These are phyloP conservation scores for Chaetomium fimeti DNA, from an alignment of 495 filamentous ascomycete genomes.

Conservation along the genomic window DNA sequence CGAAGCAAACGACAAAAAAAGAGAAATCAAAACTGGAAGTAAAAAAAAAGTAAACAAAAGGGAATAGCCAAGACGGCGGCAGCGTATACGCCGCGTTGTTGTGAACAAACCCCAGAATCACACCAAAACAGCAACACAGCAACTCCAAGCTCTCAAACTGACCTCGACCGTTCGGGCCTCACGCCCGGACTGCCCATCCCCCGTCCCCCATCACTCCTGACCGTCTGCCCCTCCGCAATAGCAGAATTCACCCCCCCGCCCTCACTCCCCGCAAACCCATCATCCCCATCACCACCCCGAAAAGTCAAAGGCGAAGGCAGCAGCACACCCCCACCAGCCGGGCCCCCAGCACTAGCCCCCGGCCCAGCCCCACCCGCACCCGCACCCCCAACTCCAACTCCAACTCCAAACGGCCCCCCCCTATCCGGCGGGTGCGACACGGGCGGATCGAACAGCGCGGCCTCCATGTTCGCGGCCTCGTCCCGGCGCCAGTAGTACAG, in stretches of 20 bases:
- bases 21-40: background rate
- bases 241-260: slow-evolving; percentile 24
- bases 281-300: background rate
- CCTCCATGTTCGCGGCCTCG: slow-evolving; percentile 26
- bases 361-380: too few species aligned
- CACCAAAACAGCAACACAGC: background rate
- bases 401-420: too few species aligned
- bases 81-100: background rate
- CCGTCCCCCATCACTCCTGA: slow-evolving; percentile 16
- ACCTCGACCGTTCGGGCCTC: background rate
- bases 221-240: slow-evolving; percentile 13
- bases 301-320: background rate
- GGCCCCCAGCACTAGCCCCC: background rate
- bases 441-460: background rate
- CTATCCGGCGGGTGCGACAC: too few species aligned
- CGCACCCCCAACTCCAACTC: background rate
- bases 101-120: background rate
- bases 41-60: background rate
- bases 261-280: slow-evolving; percentile 7
- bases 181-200: background rate
- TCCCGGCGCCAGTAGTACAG: slow-evolving; percentile 46
- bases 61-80: background rate
- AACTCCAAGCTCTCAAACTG: background rate
- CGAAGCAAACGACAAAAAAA: background rate
- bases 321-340: background rate